Evolutionary conservation across 139 green algal genomes (phyloP), one percentile per base, ranked within the genome.

Genomic region (Trebouxia sp.): DNA sequence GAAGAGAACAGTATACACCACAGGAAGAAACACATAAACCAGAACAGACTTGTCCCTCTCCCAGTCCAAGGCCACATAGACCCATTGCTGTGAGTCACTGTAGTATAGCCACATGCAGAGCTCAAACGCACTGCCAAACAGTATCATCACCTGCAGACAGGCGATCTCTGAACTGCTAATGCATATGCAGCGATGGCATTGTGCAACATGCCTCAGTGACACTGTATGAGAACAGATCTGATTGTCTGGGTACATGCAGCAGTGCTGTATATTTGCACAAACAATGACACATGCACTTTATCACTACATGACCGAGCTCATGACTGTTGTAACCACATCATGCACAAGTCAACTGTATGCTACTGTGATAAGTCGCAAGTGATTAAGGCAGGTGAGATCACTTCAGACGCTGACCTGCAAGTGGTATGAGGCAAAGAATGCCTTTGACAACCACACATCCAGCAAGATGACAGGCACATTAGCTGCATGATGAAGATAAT

Each of bases 401-500:
- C 3, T 48, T 30, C 35, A 24, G 20, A 65, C 10, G 28, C 47
- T 67, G 48, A 88, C 86, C 84, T 83, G 82, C 51, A 86, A 86
- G 32, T 90, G 86, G 35, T 86, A 85, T 8, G 84, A 89, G 11
- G 85, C 80, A 6, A 90, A 76, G 15, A 82, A 82, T 39, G 81
- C 80, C 3, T 85, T 82, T 1, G 86, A 87, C 1, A 82, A 43
- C 32, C 81, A 24, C 10, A 87, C 74, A 55, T 90, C 83, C 43
- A 80, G 24, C 11, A 84, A 38, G 45, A 83, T 82, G 39, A 89
- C 20, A 0, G 50, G 75, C 17, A 76, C 70, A 62, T 90, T 89
- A 39, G 37, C 80, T 38, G 38, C 82, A 56, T 85, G 75, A 48
- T 85, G 82, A 11, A 85, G 62, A 12, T 75, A 56, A 47, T 65